Evolutionary conservation across 2,329 filamentous ascomycete species (phyloP).

Genomic region (Calonectria hongkongensis): DNA sequence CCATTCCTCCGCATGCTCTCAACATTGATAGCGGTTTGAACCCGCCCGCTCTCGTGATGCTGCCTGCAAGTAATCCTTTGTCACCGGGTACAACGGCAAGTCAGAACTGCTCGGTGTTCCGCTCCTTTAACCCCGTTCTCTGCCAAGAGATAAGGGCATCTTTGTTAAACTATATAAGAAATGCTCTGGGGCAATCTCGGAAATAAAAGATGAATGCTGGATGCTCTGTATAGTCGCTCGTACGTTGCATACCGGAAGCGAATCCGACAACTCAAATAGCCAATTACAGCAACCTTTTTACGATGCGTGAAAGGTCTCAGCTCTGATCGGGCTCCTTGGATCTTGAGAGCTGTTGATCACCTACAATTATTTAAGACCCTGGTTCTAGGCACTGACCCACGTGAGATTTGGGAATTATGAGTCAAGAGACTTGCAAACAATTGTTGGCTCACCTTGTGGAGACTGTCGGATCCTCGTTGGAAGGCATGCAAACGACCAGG

Average conservation of each 20-base stretch:
- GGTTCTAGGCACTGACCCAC: background rate
- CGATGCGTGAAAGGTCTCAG: background rate
- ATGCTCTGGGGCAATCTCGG: background rate
- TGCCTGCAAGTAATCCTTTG: background rate
- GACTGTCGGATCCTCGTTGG: background rate
- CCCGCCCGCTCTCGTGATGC: background rate
- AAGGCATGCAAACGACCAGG: background rate
- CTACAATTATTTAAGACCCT: background rate
- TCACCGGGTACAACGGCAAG: background rate
- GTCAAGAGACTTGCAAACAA: background rate
- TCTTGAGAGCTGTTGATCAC: background rate
- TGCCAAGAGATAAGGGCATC: constrained; percentile 3
- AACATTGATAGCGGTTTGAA: background rate
- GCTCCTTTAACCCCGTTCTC: background rate
- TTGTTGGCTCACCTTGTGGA: background rate
- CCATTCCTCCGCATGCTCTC: background rate
- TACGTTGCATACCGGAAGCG: background rate
- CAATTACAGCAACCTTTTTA: background rate
- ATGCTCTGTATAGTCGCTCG: background rate
- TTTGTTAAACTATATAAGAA: background rate
- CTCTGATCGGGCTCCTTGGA: background rate
- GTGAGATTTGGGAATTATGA: background rate
- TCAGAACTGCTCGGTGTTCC: background rate
- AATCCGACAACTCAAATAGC: background rate
- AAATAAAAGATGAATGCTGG: background rate